Base-by-base conservation (phyloP, 179 eudicot genomes). In the Spergularia azorica region DNA sequence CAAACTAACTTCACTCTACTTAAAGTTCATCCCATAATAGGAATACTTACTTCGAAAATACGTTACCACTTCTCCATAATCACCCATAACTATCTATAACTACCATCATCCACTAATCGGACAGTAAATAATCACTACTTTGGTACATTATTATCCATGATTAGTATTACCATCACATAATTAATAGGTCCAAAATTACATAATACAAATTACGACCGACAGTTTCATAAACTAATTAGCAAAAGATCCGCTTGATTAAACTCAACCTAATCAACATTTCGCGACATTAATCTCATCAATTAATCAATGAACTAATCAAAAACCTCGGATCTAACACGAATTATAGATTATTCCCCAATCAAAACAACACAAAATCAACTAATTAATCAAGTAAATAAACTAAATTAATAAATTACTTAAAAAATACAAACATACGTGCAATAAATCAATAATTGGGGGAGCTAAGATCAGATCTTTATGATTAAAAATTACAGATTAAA, bases 221-320 rank as follows among this genome's bases (percentile, higher is more conserved):
- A 64, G 50, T 36, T 48, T 14, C 2, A 15, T 12, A 73, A 71
- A 59, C 9, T 5, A 60, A 62, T 26, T 26, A 56, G 3, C 46
- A 63, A 39, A 64, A 72, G 80, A 81, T 81, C 83, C 57, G 65
- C 61, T 21, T 17, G 18, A 63, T 16, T 55, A 43, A 13, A 62
- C n/a, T 21, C 1, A 69, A 62, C 4, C 46, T 48, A 67, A 12
- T 50, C 63, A 79, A 39, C n/a, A 66, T 3, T 11, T 5, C 51
- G 41, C 58, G 7, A 59, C 17, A 15, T 16, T 14, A 9, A 32
- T 16, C 68, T 55, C 14, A 54, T 48, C 50, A 32, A 75, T 5
- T 10, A 20, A 17, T 32, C 61, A 71, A 64, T n/a, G n/a, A n/a
- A n/a, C n/a, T 26, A 26, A 26, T 26, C 32, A 26, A 14, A 26